Base-by-base conservation (phyloP, 2,329 filamentous ascomycete genomes). In the Fusarium keratoplasticum region DNA sequence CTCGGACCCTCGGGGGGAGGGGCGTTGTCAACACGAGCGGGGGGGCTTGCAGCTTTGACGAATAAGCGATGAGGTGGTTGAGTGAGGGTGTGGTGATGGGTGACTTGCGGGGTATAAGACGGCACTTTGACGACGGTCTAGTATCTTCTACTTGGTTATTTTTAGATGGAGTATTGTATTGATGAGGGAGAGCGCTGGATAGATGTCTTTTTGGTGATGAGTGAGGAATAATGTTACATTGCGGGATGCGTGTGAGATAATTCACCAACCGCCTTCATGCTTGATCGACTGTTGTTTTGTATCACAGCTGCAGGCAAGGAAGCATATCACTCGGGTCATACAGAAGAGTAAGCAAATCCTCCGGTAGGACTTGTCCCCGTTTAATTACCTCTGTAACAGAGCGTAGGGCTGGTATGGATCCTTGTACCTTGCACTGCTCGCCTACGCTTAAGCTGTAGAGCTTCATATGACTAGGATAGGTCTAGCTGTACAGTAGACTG, bases 21-120 rank as follows among this genome's bases (percentile, higher is more conserved):
- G 42, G 42, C 42, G 20, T 25, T 44, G 38, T 20, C 4, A 31
- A 61, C 58, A 47, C 58, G 58, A 61, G 58, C 27, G 20, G 27
- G 55, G 55, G 57, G 58, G 42, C 42, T 47, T 44, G 20, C 13
- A 44, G 14, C 20, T 25, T 44, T 9, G 70, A 70, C 70, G 70
- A 73, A 72, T 72, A 29, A 62, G 70, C 55, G n/a, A 44, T 35
- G 31, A 4, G 42, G 63, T 27, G 42, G 63, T 27, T 22, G 55
- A 14, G 35, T 27, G 38, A 44, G 36, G 58, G 55, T 59, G 55
- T 59, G 55, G 35, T 59, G 35, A 59, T 31, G 25, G 25, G 8
- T 42, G 6, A 5, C 47, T 52, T 72, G 70, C 70, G 70, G 70
- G 70, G 70, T 70, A 52, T 52, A 47, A 47, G 22, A 25, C 44